Conservation (phyloP, 2,329 filamentous ascomycete species). For the Fusarium tupiense region DNA sequence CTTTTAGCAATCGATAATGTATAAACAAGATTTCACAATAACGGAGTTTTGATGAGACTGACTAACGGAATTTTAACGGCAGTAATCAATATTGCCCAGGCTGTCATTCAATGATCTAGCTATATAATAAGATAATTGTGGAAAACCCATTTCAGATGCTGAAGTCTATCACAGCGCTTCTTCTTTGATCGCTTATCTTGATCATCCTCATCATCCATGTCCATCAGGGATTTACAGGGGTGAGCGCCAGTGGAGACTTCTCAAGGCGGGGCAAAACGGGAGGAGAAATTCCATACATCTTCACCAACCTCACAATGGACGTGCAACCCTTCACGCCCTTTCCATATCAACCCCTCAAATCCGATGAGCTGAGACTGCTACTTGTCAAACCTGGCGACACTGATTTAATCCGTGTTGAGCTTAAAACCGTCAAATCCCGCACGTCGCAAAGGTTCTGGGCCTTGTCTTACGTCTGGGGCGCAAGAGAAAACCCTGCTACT, state of each 20-base stretch:
- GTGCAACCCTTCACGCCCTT: not conserved
- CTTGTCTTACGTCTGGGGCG: constrained; percentile 23
- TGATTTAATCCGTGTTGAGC: accelerated
- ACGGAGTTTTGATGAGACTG: not conserved
- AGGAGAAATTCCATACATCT: not conserved
- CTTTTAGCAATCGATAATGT: too few species aligned
- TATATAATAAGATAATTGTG: not conserved
- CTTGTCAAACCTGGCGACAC: accelerated
- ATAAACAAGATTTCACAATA: too few species aligned
- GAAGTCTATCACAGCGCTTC: not conserved
- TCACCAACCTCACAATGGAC: not conserved
- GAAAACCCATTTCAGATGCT: not conserved
- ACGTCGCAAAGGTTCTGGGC: not conserved
- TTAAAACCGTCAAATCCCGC: not conserved
- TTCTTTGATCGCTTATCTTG: not conserved
- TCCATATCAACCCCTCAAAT: not conserved
- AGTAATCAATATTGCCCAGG: accelerated
- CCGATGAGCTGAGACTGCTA: not conserved
- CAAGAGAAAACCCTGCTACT: not conserved
- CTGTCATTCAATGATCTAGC: not conserved
- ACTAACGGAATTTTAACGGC: too few species aligned
- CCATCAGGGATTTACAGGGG: not conserved
- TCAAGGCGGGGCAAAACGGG: not conserved
- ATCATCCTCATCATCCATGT: not conserved
- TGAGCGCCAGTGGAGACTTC: not conserved